Percentiles rank a stretch among this genome's conserved stretches.
Conservation (phyloP, 306 rosid genomes). For the Castanea mollissima region DNA sequence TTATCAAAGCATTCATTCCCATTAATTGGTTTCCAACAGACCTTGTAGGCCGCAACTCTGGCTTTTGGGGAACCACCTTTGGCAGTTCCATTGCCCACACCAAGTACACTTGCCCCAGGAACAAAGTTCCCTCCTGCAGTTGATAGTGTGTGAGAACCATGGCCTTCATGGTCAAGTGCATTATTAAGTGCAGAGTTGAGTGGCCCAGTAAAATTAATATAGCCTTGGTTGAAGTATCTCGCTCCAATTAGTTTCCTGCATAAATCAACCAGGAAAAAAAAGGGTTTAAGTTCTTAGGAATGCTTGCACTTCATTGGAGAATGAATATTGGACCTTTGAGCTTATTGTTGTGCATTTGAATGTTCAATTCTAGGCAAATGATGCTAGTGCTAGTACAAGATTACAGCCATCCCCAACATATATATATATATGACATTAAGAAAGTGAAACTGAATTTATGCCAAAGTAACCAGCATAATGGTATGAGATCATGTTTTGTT, state of each 20-base stretch:
- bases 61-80: conserved; percentile 80
- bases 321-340: too few species aligned
- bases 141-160: conserved; percentile 82
- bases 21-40: conserved; percentile 54
- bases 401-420: too few species aligned
- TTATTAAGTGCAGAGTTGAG: conserved; percentile 4
- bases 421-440: too few species aligned
- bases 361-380: too few species aligned
- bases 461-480: too few species aligned
- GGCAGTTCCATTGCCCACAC: conserved; percentile 66
- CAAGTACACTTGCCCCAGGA: conserved; percentile 42
- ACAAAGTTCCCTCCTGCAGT: conserved; percentile 68
- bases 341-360: too few species aligned
- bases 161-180: conserved; percentile 53
- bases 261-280: not conserved
- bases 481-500: too few species aligned
- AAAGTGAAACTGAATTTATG: too few species aligned
- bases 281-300: not conserved
- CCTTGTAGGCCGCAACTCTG: conserved; percentile 65
- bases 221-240: conserved; percentile 71
- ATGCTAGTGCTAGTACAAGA: too few species aligned
- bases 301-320: too few species aligned
- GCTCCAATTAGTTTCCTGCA: conserved; percentile 78
- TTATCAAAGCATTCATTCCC: conserved; percentile 44
- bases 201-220: not conserved